A percentile compares a stretch with the other conserved stretches of the same genome.
Evolutionary conservation across 140 eudicot species (phyloP).

Genomic region (Ambrosia hybrid): DNA sequence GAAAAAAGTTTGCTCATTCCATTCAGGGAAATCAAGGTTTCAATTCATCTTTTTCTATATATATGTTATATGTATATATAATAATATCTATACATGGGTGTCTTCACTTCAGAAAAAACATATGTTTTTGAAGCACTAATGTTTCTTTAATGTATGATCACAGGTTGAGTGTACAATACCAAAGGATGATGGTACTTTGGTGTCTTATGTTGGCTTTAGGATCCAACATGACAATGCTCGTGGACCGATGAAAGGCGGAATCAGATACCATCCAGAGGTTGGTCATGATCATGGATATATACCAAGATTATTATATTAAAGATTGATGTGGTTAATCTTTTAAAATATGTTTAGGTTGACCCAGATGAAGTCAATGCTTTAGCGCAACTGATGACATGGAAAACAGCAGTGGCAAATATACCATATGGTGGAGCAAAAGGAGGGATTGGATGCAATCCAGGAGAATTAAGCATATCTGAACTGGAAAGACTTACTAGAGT

Average conservation of each 20-base stretch:
- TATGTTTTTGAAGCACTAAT: constrained; percentile 11
- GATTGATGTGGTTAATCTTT: neutral
- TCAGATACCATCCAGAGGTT: constrained; percentile 99
- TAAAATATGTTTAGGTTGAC: constrained; percentile 60
- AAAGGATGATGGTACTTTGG: constrained; percentile 89
- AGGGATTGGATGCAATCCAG: constrained; percentile 93
- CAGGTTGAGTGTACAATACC: constrained; percentile 99
- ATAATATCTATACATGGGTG: neutral
- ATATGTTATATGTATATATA: neutral
- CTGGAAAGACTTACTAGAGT: constrained; percentile 90
- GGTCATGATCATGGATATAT: neutral
- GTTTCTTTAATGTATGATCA: constrained; percentile 16
- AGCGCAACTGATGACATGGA: constrained; percentile 99
- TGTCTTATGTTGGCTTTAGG: constrained; percentile 91
- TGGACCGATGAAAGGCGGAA: constrained; percentile 99
- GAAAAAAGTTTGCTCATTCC: constrained; percentile 96
- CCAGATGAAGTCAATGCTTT: constrained; percentile 99
- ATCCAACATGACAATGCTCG: constrained; percentile 96
- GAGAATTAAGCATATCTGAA: constrained; percentile 71
- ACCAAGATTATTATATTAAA: neutral
- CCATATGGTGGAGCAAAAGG: constrained; percentile 99
- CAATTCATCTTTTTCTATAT: neutral
- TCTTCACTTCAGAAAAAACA: too few species aligned
- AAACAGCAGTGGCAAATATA: constrained; percentile 93
- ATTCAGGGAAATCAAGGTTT: constrained; percentile 97